Base-by-base conservation (phyloP, 1,139 yeast genomes). In the Suhomyces anneliseae region DNA sequence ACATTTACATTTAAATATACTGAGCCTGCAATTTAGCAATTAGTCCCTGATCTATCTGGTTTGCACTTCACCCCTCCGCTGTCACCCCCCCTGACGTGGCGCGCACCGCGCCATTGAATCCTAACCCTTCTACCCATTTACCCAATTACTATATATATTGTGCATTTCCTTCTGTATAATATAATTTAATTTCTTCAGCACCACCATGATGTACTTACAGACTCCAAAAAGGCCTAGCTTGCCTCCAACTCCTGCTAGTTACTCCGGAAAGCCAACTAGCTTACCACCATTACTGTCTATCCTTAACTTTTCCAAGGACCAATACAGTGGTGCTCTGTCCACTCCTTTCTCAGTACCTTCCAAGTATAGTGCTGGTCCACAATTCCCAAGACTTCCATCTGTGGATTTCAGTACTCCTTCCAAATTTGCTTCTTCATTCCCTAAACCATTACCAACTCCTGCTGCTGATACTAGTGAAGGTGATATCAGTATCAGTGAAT, bases 241-340 rank as follows among this genome's bases (percentile, higher is more conserved):
- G 48, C 71, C 65, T 42, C 59, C 67, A 37, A 60, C 69, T n/a
- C 65, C 65, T 41, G 52, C 54, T 43, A 47, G 47, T 44, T 57
- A 53, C 53, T 52, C 49, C 51, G 46, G 47, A 53, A 59, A 50
- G 46, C 43, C 45, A 24, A 55, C 72, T 38, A 61, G 62, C 51
- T 70, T 74, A 50, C 79, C 79, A 26, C 79, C 79, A 15, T 69
- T 74, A 56, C 68, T 75, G 34, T 59, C 76, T 27, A 58, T 71
- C 27, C 62, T 74, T 36, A 48, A 49, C 42, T 41, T 46, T 38
- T 29, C 47, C 33, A 44, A 44, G 37, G 50, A 47, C 2, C 50
- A 41, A 12, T 44, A 15, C 34, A 19, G 39, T 9, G 36, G 43
- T 24, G 43, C 49, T 3, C 36, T 35, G 34, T 45, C 50, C 40